Percentiles rank a stretch among this genome's conserved stretches.
Evolutionary conservation across 495 filamentous ascomycete genomes (phyloP).

Genomic region (Massariosphaeria phaeospora): DNA sequence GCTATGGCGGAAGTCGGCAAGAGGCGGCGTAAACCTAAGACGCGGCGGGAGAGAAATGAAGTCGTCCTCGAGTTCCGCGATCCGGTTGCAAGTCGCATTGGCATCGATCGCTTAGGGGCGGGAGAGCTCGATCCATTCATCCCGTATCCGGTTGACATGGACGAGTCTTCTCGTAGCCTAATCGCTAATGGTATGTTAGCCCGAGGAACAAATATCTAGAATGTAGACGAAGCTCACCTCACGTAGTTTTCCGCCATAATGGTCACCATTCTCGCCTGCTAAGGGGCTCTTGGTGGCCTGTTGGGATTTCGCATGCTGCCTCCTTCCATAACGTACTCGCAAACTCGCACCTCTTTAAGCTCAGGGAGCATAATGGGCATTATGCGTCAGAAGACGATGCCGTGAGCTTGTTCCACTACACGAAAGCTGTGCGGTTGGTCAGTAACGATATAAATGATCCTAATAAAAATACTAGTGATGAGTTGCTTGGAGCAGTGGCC

Average conservation of each 20-base stretch:
- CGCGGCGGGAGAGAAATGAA: slow-evolving; percentile 7
- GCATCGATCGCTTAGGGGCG: neutral
- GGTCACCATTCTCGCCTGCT: slow-evolving; percentile 1
- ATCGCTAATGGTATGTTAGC: slow-evolving; percentile 16
- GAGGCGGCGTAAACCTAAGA: slow-evolving; percentile 9
- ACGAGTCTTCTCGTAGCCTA: slow-evolving; percentile 1
- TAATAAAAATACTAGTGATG: neutral
- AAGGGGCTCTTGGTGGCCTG: slow-evolving; percentile 7
- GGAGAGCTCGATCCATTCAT: slow-evolving; percentile 11
- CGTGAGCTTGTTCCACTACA: neutral
- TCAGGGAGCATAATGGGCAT: neutral
- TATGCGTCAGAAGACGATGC: neutral
- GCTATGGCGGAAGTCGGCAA: slow-evolving; percentile 16
- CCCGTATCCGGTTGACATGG: slow-evolving; percentile 11
- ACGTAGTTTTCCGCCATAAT: slow-evolving; percentile 10
- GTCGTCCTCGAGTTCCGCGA: slow-evolving; percentile 18
- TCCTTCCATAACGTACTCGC: slow-evolving; percentile 4
- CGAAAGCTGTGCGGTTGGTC: neutral
- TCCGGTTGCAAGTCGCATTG: neutral
- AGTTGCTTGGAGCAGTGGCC: slow-evolving; percentile 1
- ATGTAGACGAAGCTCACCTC: too few species aligned
- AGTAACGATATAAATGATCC: slow-evolving; percentile 10
- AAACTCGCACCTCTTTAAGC: slow-evolving; percentile 7
- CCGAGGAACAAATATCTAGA: too few species aligned
- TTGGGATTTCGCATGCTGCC: slow-evolving; percentile 2